Evolutionary conservation across 306 rosid species (phyloP).

Genomic region (Begonia peltatifolia): DNA sequence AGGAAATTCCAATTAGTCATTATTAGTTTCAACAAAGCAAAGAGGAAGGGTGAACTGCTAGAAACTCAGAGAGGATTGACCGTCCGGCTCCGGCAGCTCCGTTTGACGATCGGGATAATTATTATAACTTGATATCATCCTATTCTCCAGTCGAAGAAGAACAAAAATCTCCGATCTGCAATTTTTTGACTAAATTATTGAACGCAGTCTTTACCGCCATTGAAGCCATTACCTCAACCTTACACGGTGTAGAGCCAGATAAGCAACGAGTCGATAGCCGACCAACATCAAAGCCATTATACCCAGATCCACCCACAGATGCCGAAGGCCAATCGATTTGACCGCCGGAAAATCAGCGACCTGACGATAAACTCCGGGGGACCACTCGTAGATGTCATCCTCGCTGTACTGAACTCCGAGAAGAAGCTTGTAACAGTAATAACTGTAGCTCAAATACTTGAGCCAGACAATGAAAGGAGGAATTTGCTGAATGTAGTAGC

Average conservation of each 20-base stretch:
- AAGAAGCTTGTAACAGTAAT: conserved; percentile 88
- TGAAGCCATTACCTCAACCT: conserved; percentile 27
- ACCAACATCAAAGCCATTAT: conserved; percentile 81
- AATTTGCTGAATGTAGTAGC: conserved; percentile 82
- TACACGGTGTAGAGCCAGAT: conserved; percentile 68
- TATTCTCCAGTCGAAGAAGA: too few species aligned
- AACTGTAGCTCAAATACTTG: conserved; percentile 89
- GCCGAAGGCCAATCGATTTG: conserved; percentile 59
- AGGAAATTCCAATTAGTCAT: too few species aligned
- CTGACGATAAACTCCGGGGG: conserved; percentile 46
- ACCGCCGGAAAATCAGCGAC: conserved; percentile 63
- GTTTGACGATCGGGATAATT: too few species aligned
- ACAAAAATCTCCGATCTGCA: too few species aligned
- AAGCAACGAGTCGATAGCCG: conserved; percentile 76
- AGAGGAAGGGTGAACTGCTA: too few species aligned
- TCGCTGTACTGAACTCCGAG: conserved; percentile 77
- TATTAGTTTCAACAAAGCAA: too few species aligned
- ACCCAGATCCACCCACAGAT: conserved; percentile 70
- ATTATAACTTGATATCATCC: too few species aligned
- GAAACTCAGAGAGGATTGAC: too few species aligned
- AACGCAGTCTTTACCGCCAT: too few species aligned
- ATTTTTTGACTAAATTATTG: too few species aligned
- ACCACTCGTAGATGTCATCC: conserved; percentile 66
- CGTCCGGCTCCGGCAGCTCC: too few species aligned
- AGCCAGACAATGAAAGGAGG: conserved; percentile 90